These are phyloP conservation scores for Heliamphora pulchella DNA, from an alignment of 179 eudicot genomes.

Conservation along the genomic window DNA sequence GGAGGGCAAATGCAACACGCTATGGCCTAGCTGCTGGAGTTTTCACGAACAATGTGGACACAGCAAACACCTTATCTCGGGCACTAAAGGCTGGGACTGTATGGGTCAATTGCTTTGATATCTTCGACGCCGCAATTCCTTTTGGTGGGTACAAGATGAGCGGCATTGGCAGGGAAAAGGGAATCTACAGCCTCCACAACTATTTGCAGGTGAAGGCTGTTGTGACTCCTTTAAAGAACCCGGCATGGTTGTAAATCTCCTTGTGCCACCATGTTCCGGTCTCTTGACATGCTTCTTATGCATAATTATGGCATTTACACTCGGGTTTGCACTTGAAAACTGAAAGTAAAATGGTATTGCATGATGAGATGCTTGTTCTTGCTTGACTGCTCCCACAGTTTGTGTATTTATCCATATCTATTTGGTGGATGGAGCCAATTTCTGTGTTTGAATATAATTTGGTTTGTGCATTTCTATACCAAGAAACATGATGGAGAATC, in stretches of 20 bases:
- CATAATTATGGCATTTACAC: not conserved
- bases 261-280: not conserved
- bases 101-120: constrained; percentile 78
- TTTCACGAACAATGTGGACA: constrained; percentile 56
- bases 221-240: constrained; percentile 60
- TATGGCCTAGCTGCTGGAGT: constrained; percentile 85
- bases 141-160: constrained; percentile 93
- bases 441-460: not conserved
- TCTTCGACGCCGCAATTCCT: constrained; percentile 80
- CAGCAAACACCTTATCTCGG: constrained; percentile 64
- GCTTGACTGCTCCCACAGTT: not conserved
- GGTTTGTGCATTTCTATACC: not conserved
- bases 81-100: constrained; percentile 72
- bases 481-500: not conserved
- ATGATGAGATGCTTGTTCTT: not conserved
- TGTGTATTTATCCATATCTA: not conserved
- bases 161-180: constrained; percentile 78
- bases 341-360: too few relatives aligned
- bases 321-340: not conserved
- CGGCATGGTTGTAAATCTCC: constrained; percentile 57
- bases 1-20: constrained; percentile 57
- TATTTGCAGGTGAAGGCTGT: constrained; percentile 81
- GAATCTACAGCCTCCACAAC: constrained; percentile 65
- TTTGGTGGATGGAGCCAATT: not conserved
- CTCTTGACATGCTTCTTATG: not conserved